Base-by-base conservation (phyloP, 441 rosid species). In the Pelargonium fulgidum region DNA sequence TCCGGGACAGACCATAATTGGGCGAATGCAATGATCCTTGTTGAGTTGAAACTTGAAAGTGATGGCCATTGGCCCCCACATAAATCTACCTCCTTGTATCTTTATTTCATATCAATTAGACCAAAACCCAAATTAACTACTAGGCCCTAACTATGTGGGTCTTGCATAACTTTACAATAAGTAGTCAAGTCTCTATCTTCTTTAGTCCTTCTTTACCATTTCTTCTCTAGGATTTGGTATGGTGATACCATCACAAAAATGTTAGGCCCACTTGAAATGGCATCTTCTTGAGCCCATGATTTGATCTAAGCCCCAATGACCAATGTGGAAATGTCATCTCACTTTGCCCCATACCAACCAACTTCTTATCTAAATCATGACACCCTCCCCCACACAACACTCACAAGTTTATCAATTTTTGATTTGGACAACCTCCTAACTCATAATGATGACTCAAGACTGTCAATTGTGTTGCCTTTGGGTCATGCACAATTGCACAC, bases 241-340 rank as follows among this genome's bases (percentile, higher is more conserved):
- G 52, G 52, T 10, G 13, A 45, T 11, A 45, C n/a, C 52, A 45
- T 45, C 52, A 45, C 2, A 45, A 45, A 45, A 54, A 54, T 16
- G 61, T 54, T 54, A 54, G 61, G 61, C 61, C 61, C 61, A 54
- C 61, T 54, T 54, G 61, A 54, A 17, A 54, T 9, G 61, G 17
- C 61, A 54, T 17, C 61, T 54, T 48, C 16, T n/a, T 16, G 19
- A 54, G 61, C 61, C 61, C 61, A 54, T 54, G 61, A 17, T 9
- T 54, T 54, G 61, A 54, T 54, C 3, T 17, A 54, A 54, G 7
- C 61, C 24, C 61, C 5, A 54, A 54, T 54, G 22, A 9, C 61
- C 61, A 54, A 54, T 54, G 6, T 17, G 10, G 61, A 54, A 1
- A 54, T 54, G 61, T 17, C 61, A 54, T 17, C 22, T 54, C 61